Conservation (phyloP, 768 basidiomycete genomes). For the Clathrus columnatus region DNA sequence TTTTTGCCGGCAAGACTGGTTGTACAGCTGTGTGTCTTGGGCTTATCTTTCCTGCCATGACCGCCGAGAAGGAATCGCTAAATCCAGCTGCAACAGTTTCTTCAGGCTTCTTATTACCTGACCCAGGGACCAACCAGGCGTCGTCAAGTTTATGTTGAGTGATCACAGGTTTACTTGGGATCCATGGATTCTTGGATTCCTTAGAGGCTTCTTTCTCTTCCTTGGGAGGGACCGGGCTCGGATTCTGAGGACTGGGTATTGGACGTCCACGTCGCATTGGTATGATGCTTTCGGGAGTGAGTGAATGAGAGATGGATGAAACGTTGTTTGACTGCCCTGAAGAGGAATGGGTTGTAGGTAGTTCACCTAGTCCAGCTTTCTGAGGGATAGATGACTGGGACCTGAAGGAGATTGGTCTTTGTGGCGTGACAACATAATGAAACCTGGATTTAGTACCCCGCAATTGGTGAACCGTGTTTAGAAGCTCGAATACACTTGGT, state of each 20-base stretch:
- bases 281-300: conserved; percentile 61
- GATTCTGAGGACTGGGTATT: conserved; percentile 23
- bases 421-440: conserved; percentile 39
- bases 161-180: conserved; percentile 2
- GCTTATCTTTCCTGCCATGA: neutral
- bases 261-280: conserved; percentile 72
- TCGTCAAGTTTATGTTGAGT: neutral
- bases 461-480: conserved; percentile 73
- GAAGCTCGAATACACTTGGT: conserved; percentile 81
- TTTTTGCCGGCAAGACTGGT: conserved; percentile 4
- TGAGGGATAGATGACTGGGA: conserved; percentile 5
- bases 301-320: too few relatives aligned
- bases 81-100: conserved; percentile 29
- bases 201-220: conserved; percentile 40
- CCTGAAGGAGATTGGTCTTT: conserved; percentile 7
- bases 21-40: neutral
- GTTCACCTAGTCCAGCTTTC: conserved; percentile 23
- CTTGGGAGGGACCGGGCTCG: conserved; percentile 26
- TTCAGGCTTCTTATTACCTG: neutral
- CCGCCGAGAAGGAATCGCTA: conserved; percentile 48
- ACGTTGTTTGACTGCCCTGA: conserved; percentile 6
- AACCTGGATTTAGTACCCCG: conserved; percentile 81
- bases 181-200: conserved; percentile 28
- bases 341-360: conserved; percentile 30
- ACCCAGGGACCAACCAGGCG: conserved; percentile 16